These are phyloP conservation scores for Arachis stenosperma DNA, from an alignment of 306 rosid genomes.

Conservation along the genomic window DNA sequence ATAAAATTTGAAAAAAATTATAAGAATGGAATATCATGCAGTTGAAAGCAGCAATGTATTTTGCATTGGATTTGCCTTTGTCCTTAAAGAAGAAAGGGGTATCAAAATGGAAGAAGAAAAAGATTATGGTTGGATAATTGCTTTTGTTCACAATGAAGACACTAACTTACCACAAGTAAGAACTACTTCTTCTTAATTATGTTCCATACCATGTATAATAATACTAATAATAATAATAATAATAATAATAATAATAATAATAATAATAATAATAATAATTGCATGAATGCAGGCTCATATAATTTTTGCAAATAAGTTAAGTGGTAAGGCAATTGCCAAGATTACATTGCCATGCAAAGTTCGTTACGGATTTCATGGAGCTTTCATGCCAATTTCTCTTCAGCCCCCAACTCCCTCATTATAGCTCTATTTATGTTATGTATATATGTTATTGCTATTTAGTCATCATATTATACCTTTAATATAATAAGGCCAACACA, in stretches of 20 bases:
- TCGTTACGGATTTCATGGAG: conserved; percentile 80
- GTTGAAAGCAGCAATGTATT: conserved; percentile 60
- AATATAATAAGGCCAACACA: no score
- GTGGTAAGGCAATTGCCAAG: conserved; percentile 49
- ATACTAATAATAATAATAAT: no score
- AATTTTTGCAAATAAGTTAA: conserved; percentile 55
- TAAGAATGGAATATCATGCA: conserved; percentile 61
- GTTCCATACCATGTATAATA: no score
- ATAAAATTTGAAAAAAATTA: conserved; percentile 3
- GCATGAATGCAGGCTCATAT: conserved; percentile 50
- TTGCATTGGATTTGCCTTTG: conserved; percentile 69
- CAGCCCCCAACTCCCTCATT: background rate
- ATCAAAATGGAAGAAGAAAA: conserved; percentile 37
- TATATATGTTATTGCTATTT: no score
- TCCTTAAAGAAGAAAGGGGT: conserved; percentile 43
- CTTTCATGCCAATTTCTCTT: conserved; percentile 54
- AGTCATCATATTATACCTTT: no score
- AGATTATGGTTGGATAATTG: conserved; percentile 79
- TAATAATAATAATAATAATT: no score
- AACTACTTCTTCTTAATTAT: no score
- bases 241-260: no score
- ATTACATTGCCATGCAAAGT: conserved; percentile 62
- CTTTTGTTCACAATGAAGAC: conserved; percentile 76
- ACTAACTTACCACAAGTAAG: conserved; percentile 49
- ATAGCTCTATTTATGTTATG: no score